These are phyloP conservation scores for Solanum hybrid DNA, from an alignment of 305 asterid species.

Conservation along the genomic window DNA sequence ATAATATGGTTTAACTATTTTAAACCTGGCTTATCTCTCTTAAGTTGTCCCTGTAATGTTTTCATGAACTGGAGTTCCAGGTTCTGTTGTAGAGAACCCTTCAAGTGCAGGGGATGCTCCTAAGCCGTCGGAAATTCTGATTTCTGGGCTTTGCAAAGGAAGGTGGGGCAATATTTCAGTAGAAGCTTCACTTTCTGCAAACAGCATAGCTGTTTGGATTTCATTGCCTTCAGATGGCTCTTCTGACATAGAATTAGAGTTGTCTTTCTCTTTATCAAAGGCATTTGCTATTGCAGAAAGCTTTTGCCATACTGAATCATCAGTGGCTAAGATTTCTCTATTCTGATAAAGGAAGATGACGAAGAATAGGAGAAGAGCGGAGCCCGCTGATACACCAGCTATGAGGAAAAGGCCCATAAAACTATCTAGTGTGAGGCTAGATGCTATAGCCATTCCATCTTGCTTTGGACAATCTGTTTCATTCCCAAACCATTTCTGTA, in stretches of 20 bases:
- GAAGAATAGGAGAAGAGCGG: conserved; percentile 7
- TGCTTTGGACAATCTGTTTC: conserved; percentile 16
- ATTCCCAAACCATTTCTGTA: conserved; percentile 21
- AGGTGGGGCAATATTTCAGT: neutral
- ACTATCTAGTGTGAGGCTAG: conserved; percentile 31
- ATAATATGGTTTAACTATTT: neutral
- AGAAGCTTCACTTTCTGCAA: neutral
- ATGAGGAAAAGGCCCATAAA: conserved; percentile 35
- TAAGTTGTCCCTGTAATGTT: neutral
- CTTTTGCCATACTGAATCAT: neutral
- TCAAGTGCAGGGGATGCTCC: neutral
- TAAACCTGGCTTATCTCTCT: neutral
- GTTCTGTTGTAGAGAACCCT: conserved; percentile 7
- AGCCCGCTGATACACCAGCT: neutral
- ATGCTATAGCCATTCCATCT: neutral
- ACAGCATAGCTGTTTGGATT: neutral
- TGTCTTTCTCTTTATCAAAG: neutral
- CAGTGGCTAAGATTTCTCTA: neutral
- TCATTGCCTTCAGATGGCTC: neutral
- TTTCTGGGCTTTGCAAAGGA: neutral
- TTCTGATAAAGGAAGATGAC: conserved; percentile 1
- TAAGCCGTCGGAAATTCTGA: neutral
- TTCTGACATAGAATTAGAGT: neutral
- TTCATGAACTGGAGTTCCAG: conserved; percentile 10
- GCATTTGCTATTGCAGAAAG: neutral